Percentiles rank a stretch among this genome's conserved stretches.
Conservation (phyloP, 805 yeast species). For the Candida silvicultrix region DNA sequence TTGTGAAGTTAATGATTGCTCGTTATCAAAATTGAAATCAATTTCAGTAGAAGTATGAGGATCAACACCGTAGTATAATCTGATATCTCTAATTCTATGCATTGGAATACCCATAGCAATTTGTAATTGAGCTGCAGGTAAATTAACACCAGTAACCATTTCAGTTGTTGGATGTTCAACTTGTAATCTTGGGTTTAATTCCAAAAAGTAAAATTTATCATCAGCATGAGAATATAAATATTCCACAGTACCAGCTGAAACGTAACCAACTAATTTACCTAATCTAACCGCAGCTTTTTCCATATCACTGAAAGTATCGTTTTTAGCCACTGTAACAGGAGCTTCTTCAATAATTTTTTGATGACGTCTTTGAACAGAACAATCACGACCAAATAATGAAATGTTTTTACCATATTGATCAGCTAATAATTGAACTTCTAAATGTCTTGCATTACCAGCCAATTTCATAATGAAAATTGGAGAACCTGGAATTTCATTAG, state of each 20-base stretch:
- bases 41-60: constrained; percentile 88
- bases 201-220: constrained; percentile 92
- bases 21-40: constrained; percentile 81
- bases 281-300: constrained; percentile 96
- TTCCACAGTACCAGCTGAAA: constrained; percentile 98
- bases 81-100: constrained; percentile 89
- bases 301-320: constrained; percentile 82
- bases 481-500: constrained; percentile 97
- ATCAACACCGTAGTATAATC: constrained; percentile 90
- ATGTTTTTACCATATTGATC: constrained; percentile 98
- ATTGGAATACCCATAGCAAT: constrained; percentile 99
- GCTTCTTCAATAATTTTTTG: constrained; percentile 99
- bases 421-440: constrained; percentile 95
- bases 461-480: constrained; percentile 97
- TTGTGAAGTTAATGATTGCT: constrained; percentile 69
- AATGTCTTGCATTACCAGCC: constrained; percentile 96
- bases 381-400: constrained; percentile 96
- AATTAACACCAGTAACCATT: constrained; percentile 97
- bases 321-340: constrained; percentile 91
- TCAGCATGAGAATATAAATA: constrained; percentile 92
- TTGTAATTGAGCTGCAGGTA: constrained; percentile 98
- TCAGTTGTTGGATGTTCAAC: constrained; percentile 99
- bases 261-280: constrained; percentile 96
- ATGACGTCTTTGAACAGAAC: constrained; percentile 99
- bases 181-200: constrained; percentile 96